Conservation (phyloP, 2,329 filamentous ascomycete species). For the Aspergillus alliaceus region DNA sequence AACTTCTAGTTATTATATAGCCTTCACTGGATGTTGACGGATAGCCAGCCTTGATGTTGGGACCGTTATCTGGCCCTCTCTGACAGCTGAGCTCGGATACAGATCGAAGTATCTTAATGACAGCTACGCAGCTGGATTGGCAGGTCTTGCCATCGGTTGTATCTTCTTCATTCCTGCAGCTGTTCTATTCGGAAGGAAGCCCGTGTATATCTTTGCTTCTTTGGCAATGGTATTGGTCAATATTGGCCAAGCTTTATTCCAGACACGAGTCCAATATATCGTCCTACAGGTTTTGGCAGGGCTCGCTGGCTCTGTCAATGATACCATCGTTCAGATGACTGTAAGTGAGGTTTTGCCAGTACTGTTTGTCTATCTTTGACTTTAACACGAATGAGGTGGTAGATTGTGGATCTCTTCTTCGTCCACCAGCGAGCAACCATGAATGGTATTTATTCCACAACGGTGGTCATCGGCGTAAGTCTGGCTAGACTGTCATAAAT, state of each 20-base stretch:
- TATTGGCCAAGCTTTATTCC: conserved; percentile 1
- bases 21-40: not conserved
- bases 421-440: conserved; percentile 11
- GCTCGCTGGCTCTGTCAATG: conserved; percentile 8
- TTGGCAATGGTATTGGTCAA: conserved; percentile 4
- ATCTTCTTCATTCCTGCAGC: conserved; percentile 15
- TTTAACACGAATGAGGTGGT: not conserved
- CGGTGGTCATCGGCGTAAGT: conserved; percentile 3
- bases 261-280: conserved; percentile 5
- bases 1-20: not conserved
- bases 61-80: conserved; percentile 7
- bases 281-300: conserved; percentile 6
- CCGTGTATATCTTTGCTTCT: conserved; percentile 7
- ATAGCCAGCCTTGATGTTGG: conserved; percentile 6
- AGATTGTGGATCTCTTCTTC: conserved; percentile 16
- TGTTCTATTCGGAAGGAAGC: conserved; percentile 10
- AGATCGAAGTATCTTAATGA: conserved; percentile 7
- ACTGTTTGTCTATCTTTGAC: not conserved
- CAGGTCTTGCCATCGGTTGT: conserved; percentile 10
- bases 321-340: conserved; percentile 14
- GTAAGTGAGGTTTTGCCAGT: not conserved
- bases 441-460: conserved; percentile 9
- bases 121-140: conserved; percentile 8
- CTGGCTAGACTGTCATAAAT: not conserved
- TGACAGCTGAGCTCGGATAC: conserved; percentile 11